phyloP scores from a whole-genome alignment of 108 stramenopile species.

The Discostella pseudostelligera region DNA sequence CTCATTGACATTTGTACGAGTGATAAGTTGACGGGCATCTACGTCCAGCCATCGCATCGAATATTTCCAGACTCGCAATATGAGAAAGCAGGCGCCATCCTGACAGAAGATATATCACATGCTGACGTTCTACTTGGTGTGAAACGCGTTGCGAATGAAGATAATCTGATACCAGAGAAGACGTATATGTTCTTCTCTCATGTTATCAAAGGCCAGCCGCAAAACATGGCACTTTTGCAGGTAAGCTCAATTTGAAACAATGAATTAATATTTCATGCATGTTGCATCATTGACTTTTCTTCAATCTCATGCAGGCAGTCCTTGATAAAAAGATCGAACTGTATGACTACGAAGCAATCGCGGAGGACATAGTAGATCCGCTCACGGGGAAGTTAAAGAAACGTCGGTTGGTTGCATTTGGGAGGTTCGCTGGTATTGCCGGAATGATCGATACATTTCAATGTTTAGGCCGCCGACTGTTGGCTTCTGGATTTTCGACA shows the following conservation, averaged over 20 bases:
- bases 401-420: constrained; percentile 84
- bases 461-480: constrained; percentile 72
- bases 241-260: background rate
- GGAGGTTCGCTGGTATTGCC: constrained; percentile 86
- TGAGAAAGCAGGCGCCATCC: constrained; percentile 61
- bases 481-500: constrained; percentile 59
- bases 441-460: constrained; percentile 82
- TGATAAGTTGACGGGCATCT: constrained; percentile 19
- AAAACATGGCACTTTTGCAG: constrained; percentile 71
- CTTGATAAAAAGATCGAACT: constrained; percentile 69
- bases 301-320: constrained; percentile 48
- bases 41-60: constrained; percentile 77
- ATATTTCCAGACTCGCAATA: constrained; percentile 75
- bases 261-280: background rate
- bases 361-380: constrained; percentile 26
- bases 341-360: constrained; percentile 85
- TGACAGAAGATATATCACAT: constrained; percentile 62
- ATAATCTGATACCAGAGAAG: constrained; percentile 49
- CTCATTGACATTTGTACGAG: constrained; percentile 18
- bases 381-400: constrained; percentile 33
- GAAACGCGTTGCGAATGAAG: constrained; percentile 63
- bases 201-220: constrained; percentile 80
- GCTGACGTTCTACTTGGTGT: constrained; percentile 81
- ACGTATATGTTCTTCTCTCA: constrained; percentile 87
- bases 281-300: background rate